Conservation (phyloP, 768 basidiomycete genomes). For the Tricholoma terreum region DNA sequence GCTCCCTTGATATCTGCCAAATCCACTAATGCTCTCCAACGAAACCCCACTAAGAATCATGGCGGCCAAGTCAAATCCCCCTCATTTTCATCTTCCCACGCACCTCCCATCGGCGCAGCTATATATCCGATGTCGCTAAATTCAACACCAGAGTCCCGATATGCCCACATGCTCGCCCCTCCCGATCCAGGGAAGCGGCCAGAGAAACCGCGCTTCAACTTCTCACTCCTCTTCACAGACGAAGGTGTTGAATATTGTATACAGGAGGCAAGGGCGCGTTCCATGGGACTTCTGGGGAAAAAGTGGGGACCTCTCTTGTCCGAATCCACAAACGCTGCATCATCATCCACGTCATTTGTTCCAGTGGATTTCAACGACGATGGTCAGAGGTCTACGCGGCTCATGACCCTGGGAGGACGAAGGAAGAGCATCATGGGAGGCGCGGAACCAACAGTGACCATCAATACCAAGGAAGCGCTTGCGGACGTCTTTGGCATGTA, state of each 20-base stretch:
- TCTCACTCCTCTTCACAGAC: conserved; percentile 69
- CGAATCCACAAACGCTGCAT: conserved; percentile 30
- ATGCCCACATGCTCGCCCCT: conserved; percentile 72
- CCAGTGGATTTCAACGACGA: conserved; percentile 62
- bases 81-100: conserved; percentile 24
- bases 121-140: conserved; percentile 24
- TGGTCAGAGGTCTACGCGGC: conserved; percentile 43
- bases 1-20: conserved; percentile 14
- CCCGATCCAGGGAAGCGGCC: conserved; percentile 65
- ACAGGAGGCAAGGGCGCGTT: conserved; percentile 77
- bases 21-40: conserved; percentile 20
- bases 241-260: conserved; percentile 81
- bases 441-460: conserved; percentile 84
- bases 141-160: conserved; percentile 49
- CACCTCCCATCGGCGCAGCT: conserved; percentile 27
- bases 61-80: conserved; percentile 31
- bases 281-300: conserved; percentile 80
- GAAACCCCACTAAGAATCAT: conserved; percentile 19
- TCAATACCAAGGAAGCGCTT: conserved; percentile 94
- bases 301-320: conserved; percentile 70
- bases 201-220: conserved; percentile 67
- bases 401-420: conserved; percentile 29
- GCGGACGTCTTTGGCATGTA: conserved; percentile 96
- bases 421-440: conserved; percentile 45
- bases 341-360: conserved; percentile 34